These are phyloP conservation scores for Orbilia blumenaviensis DNA, from an alignment of 2,329 filamentous ascomycete genomes.

Conservation along the genomic window DNA sequence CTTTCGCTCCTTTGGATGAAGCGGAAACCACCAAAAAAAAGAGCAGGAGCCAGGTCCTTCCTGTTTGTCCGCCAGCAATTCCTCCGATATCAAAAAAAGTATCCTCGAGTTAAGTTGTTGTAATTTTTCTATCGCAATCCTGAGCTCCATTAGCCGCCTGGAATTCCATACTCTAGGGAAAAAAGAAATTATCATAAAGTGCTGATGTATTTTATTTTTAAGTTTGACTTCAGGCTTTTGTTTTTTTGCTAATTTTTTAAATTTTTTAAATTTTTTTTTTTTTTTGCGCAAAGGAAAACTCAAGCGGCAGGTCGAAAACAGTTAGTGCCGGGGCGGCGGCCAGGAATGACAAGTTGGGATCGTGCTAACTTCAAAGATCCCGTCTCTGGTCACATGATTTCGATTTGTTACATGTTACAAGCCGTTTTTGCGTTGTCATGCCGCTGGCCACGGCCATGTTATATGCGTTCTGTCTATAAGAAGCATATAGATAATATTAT, in stretches of 20 bases:
- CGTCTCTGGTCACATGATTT: constrained; percentile 31
- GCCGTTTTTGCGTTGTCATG: constrained; percentile 36
- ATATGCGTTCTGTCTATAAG: no score
- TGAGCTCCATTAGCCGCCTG: constrained; percentile 45
- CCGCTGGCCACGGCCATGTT: no score
- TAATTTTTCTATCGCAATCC: constrained; percentile 44
- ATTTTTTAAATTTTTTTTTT: background rate
- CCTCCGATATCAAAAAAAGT: background rate
- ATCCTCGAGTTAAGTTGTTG: constrained; percentile 32
- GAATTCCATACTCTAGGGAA: constrained; percentile 31
- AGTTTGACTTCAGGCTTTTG: no score
- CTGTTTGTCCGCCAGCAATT: background rate
- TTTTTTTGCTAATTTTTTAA: background rate
- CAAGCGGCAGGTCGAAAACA: constrained; percentile 26
- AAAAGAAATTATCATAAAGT: constrained; percentile 7
- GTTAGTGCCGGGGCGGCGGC: constrained; percentile 29
- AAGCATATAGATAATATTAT: background rate
- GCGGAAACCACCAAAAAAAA: background rate
- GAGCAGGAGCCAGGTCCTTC: background rate
- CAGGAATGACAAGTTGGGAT: constrained; percentile 6
- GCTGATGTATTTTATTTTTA: no score
- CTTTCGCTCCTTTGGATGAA: background rate
- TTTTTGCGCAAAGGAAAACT: background rate
- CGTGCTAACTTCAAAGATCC: constrained; percentile 24
- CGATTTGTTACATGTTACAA: constrained; percentile 22